These are phyloP conservation scores for Aphanomyces stellatus DNA, from an alignment of 352 stramenopile species.

Conservation along the genomic window DNA sequence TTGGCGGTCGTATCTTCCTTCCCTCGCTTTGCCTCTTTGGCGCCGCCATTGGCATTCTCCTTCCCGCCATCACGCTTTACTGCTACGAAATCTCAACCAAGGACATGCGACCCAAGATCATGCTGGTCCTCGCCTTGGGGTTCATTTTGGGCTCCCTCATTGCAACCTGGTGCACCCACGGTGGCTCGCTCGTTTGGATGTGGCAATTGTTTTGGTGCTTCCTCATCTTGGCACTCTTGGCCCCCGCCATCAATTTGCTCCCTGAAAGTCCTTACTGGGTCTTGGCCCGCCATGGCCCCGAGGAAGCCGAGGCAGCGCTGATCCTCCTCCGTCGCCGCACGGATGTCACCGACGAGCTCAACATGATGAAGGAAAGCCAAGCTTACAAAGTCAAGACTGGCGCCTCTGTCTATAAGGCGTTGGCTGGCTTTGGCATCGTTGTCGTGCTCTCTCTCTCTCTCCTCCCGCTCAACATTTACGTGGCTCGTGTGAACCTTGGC, in stretches of 20 bases:
- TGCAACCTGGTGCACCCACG: conserved; percentile 39
- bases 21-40: conserved; percentile 54
- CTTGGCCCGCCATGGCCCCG: conserved; percentile 52
- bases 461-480: conserved; percentile 10
- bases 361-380: conserved; percentile 57
- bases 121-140: conserved; percentile 53
- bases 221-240: conserved; percentile 57
- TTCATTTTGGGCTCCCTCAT: conserved; percentile 53
- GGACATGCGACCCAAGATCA: conserved; percentile 62
- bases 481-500: neutral
- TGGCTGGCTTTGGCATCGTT: neutral
- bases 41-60: conserved; percentile 44
- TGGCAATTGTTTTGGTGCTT: conserved; percentile 61
- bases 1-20: conserved; percentile 39
- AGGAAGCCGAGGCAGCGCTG: conserved; percentile 55
- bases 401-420: neutral
- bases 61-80: conserved; percentile 64
- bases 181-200: conserved; percentile 62
- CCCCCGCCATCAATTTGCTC: conserved; percentile 60
- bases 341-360: conserved; percentile 59
- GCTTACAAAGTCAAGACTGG: neutral
- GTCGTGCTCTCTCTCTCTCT: conserved; percentile 2
- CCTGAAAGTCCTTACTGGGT: conserved; percentile 73
- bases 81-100: conserved; percentile 75
- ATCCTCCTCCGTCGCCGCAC: conserved; percentile 56